Evolutionary conservation across 352 stramenopile genomes (phyloP), one percentile per base, ranked within the genome.

Genomic region (Phytopythium mirpurense): DNA sequence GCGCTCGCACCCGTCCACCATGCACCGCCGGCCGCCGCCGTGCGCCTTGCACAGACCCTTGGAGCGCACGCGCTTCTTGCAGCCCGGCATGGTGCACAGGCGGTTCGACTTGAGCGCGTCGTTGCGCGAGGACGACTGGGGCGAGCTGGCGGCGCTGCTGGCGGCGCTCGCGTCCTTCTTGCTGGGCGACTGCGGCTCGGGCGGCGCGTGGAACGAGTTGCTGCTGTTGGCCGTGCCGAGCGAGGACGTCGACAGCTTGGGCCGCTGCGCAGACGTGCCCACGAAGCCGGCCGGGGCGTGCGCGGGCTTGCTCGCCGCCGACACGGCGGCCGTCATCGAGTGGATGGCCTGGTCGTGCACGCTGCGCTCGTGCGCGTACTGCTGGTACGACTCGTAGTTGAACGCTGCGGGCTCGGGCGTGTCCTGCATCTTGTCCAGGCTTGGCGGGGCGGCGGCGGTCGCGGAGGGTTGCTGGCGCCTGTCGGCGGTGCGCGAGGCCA

Each of bases 11-110:
- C 78, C 83, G 56, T 88, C 76, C 2, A 93, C 76, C 69, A 88
- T 86, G 53, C 86, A 96, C 38, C 77, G 74, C 7, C 79, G 76
- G 42, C 81, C 83, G 12, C 81, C 83, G 12, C 83, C 83, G 57
- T 94, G 83, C 4, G 81, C 81, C 57, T 91, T 94, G 67, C 83
- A 94, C 1, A 94, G 65, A 1, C 83, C 83, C 67, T 92, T 90
- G 40, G 81, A 92, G 26, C 82, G 81, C 56, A 91, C 79, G 40
- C 79, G 78, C 67, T 93, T 94, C 54, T 88, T 87, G 66, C 84
- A 93, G 46, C 77, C 75, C 0, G 83, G 81, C 67, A 90, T 88
- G 31, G 78, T 92, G 62, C 83, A 94, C 15, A 90, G 68, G 8
- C 83, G 80, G 53, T 86, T 86, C 27, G 77, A 84, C 74, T 90